These are phyloP conservation scores for Russula compacta DNA, from an alignment of 768 basidiomycete species.

Conservation along the genomic window DNA sequence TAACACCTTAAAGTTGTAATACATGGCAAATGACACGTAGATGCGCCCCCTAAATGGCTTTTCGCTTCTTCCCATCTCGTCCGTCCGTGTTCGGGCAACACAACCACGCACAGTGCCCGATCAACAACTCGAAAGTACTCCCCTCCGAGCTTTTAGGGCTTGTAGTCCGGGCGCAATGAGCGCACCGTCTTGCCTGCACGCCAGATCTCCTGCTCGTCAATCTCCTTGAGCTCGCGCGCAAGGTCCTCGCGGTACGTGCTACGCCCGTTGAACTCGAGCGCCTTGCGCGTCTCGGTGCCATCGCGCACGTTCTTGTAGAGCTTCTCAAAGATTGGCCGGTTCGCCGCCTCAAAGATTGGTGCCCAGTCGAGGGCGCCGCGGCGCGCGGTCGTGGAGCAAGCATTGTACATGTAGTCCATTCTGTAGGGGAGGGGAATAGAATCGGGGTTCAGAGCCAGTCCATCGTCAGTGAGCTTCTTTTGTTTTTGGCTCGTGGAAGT, in stretches of 20 bases:
- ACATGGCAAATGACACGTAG: not conserved
- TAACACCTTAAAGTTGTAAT: not conserved
- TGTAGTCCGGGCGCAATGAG: conserved; percentile 78
- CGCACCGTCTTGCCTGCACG: conserved; percentile 92
- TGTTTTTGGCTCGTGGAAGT: not conserved
- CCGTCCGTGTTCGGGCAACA: not conserved
- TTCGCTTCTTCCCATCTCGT: not conserved
- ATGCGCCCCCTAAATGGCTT: not conserved
- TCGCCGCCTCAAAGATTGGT: conserved; percentile 90
- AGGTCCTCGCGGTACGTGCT: conserved; percentile 90
- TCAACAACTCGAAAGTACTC: not conserved
- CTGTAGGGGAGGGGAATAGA: conserved; percentile 31
- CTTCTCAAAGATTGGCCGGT: conserved; percentile 87
- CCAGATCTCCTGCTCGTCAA: conserved; percentile 99
- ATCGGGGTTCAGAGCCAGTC: no score
- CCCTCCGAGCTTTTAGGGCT: conserved; percentile 30
- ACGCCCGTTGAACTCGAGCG: conserved; percentile 92
- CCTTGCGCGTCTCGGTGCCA: conserved; percentile 94
- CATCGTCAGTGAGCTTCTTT: no score
- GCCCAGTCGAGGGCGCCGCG: conserved; percentile 99
- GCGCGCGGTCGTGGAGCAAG: conserved; percentile 97
- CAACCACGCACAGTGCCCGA: not conserved
- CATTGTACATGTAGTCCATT: conserved; percentile 99
- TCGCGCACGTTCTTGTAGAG: conserved; percentile 92
- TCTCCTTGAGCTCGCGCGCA: conserved; percentile 84